Evolutionary conservation across 345 rosid genomes (phyloP).

Genomic region (Citrus glauca): DNA sequence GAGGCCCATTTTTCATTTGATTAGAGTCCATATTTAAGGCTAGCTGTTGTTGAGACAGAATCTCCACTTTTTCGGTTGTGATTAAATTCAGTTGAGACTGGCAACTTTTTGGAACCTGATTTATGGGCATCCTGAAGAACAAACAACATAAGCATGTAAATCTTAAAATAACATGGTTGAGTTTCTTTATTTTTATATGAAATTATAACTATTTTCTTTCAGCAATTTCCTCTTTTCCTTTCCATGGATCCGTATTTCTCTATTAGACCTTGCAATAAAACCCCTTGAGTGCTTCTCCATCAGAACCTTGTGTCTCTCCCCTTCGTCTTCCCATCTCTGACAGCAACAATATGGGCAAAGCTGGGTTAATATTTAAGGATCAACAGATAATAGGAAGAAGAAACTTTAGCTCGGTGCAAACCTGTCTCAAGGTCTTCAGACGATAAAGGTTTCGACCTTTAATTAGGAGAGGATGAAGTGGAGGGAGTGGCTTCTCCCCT

Average conservation of each 20-base stretch:
- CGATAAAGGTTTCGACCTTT: constrained; percentile 64
- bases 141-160: no score
- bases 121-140: background rate
- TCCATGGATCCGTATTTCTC: constrained; percentile 39
- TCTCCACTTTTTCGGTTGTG: background rate
- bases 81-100: constrained; percentile 11
- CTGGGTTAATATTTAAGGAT: background rate
- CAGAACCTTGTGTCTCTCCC: constrained; percentile 38
- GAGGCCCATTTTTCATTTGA: constrained; percentile 8
- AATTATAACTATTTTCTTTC: constrained; percentile 22
- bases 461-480: constrained; percentile 55
- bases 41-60: constrained; percentile 9
- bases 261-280: constrained; percentile 42
- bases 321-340: constrained; percentile 63
- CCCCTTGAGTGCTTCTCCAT: constrained; percentile 64
- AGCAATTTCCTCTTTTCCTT: constrained; percentile 36
- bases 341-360: background rate
- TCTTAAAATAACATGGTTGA: background rate
- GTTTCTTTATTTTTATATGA: background rate
- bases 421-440: constrained; percentile 54
- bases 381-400: background rate
- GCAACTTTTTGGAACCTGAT: constrained; percentile 12
- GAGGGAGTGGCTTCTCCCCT: constrained; percentile 54
- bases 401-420: constrained; percentile 4
- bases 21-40: background rate